These are phyloP conservation scores for Trypanosoma vivax DNA, from an alignment of 208 protist genomes.

Conservation along the genomic window DNA sequence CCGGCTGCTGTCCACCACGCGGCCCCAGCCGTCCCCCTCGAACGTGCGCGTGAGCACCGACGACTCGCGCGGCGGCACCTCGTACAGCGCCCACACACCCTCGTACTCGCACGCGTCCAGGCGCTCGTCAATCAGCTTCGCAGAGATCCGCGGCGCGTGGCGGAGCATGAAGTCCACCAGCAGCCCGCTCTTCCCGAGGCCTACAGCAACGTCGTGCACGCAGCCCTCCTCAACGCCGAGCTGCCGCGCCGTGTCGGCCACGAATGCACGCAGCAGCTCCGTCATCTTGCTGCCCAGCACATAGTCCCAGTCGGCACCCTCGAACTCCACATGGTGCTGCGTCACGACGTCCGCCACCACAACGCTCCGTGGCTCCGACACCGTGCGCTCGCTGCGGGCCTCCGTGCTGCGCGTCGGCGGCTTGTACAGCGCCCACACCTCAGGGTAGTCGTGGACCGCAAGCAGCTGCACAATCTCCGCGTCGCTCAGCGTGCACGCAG, in stretches of 20 bases:
- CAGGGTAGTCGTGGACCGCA: conserved; percentile 6
- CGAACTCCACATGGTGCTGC: conserved; percentile 36
- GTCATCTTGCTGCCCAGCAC: conserved; percentile 4
- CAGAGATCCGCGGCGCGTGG: background rate
- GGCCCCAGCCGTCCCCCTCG: background rate
- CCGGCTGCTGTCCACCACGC: background rate
- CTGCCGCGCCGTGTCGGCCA: background rate
- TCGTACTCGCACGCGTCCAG: background rate
- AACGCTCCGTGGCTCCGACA: background rate
- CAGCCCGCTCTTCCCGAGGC: background rate
- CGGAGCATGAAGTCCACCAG: background rate
- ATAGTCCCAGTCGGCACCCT: conserved; percentile 54
- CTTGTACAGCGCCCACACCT: background rate
- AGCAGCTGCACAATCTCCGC: conserved; percentile 1
- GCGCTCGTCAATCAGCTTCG: background rate
- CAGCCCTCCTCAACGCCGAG: background rate
- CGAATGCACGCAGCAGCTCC: background rate
- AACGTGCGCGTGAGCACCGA: background rate
- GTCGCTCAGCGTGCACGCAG: background rate
- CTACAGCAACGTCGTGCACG: background rate
- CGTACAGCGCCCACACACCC: background rate
- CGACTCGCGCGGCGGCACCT: background rate
- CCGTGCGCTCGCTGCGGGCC: too few relatives aligned
- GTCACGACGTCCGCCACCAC: conserved; percentile 12
- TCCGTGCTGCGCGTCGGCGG: conserved; percentile 1